Evolutionary conservation across 1,284 basidiomycete genomes (phyloP), one percentile per base, ranked within the genome.

Genomic region (Cryptococcus sp.): DNA sequence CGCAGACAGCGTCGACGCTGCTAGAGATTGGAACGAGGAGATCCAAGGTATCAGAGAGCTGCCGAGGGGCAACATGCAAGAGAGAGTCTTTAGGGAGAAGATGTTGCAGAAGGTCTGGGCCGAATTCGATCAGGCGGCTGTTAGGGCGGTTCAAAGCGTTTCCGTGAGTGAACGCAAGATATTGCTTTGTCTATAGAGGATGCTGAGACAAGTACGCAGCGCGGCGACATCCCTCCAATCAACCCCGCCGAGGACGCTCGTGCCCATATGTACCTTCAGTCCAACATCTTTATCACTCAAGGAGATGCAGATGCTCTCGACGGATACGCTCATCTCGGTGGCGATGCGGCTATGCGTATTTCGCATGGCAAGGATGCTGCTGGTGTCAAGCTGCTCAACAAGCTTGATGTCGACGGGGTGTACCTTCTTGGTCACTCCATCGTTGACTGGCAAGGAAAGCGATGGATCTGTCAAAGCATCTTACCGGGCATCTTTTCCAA

Each of bases 391-490:
- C 62, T 80, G 26, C 77, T 84, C 61, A 82, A 83, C 74, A 80
- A 80, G 58, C 75, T 83, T 57, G 83, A 84, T 61, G 67, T 93
- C 49, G 90, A 93, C 68, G 91, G 91, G 23, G 84, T 84, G 58
- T 91, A 89, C 76, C 84, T 87, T 46, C 81, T 94, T 37, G 91
- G 92, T 39, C 79, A 82, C 58, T 82, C 82, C 29, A 79, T 84
- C 29, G 77, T 85, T 51, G 83, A 85, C 70, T 84, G 80, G 80
- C 78, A 78, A 59, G 83, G 83, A 41, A 80, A 82, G 68, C 78
- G 83, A 64, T 85, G 83, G 83, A 80, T 84, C 52, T 83, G 80
- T 55, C 83, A 85, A 74, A 80, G 78, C 51, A 79, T 84, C 57
- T 77, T 84, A 4, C 83, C 83, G 17, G 83, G 83, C 45, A 80